phyloP scores from a whole-genome alignment of 1,284 basidiomycete genomes.

The Cystobasidium slooffiae region DNA sequence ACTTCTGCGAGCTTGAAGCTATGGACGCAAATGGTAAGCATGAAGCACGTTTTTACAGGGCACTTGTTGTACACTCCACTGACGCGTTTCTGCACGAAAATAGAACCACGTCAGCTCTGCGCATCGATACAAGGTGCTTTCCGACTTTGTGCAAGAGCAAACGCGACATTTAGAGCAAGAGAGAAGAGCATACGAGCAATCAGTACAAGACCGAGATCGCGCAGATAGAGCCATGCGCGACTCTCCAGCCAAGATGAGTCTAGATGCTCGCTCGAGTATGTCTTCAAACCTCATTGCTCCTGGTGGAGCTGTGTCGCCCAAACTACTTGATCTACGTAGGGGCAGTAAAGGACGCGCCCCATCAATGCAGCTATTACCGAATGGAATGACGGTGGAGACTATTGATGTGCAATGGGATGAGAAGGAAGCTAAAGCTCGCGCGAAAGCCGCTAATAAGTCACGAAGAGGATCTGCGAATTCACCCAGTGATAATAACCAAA shows the following conservation, averaged over 20 bases:
- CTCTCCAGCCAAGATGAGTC: conserved; percentile 50
- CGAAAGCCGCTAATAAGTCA: conserved; percentile 33
- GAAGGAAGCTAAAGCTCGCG: conserved; percentile 62
- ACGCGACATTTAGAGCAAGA: conserved; percentile 59
- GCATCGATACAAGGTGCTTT: conserved; percentile 61
- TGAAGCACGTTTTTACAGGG: no score
- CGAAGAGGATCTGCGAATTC: conserved; percentile 15
- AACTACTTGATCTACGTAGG: conserved; percentile 50
- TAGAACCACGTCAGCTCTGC: conserved; percentile 62
- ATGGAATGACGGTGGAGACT: conserved; percentile 82
- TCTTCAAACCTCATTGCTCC: conserved; percentile 55
- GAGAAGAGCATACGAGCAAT: conserved; percentile 53
- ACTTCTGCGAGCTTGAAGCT: conserved; percentile 68
- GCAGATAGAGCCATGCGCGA: conserved; percentile 47
- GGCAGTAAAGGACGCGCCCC: conserved; percentile 46
- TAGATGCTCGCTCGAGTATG: conserved; percentile 28
- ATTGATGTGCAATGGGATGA: conserved; percentile 80
- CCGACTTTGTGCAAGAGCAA: conserved; percentile 62
- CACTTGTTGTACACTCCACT: no score
- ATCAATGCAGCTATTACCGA: conserved; percentile 78
- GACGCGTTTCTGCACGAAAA: conserved; percentile 11
- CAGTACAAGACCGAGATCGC: conserved; percentile 44
- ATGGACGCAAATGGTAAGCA: conserved; percentile 80
- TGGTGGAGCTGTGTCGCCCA: conserved; percentile 50
- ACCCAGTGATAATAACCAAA: conserved; percentile 26